A percentile compares a stretch with the other conserved stretches of the same genome.
phyloP scores from a whole-genome alignment of 768 basidiomycete species.

The Hygrophorus pudorinus region DNA sequence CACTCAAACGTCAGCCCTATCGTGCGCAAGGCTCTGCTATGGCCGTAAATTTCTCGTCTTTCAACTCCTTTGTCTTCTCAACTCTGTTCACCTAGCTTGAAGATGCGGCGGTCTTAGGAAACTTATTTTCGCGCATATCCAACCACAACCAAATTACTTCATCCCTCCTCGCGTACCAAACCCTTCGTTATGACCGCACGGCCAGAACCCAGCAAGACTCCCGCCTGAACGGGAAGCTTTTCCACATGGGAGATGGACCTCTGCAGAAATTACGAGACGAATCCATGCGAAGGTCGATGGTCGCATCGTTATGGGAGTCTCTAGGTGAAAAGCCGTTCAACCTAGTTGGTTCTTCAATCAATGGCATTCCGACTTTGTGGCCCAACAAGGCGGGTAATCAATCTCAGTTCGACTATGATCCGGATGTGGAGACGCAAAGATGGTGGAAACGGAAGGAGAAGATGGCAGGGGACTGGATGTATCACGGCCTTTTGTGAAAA shows the following conservation, averaged over 20 bases:
- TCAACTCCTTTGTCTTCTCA: not conserved
- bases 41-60: constrained; percentile 23
- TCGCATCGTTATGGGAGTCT: constrained; percentile 20
- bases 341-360: no score
- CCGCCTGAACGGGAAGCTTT: constrained; percentile 40
- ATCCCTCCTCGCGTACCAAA: constrained; percentile 42
- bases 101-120: constrained; percentile 31
- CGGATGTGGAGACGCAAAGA: constrained; percentile 36
- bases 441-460: constrained; percentile 31
- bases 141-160: constrained; percentile 27
- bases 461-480: not conserved
- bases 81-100: constrained; percentile 17
- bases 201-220: constrained; percentile 38
- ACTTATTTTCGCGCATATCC: constrained; percentile 38
- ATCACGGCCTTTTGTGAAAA: no score
- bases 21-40: constrained; percentile 45
- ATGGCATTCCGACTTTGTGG: constrained; percentile 44
- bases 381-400: constrained; percentile 41
- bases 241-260: constrained; percentile 47
- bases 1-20: constrained; percentile 28
- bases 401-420: constrained; percentile 43
- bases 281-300: constrained; percentile 43
- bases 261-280: constrained; percentile 40
- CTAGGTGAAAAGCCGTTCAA: constrained; percentile 6
- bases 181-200: constrained; percentile 39